Evolutionary conservation across 495 filamentous ascomycete species (phyloP), one percentile per base, ranked within the genome.

Genomic region (Aspergillus heteromorphus): DNA sequence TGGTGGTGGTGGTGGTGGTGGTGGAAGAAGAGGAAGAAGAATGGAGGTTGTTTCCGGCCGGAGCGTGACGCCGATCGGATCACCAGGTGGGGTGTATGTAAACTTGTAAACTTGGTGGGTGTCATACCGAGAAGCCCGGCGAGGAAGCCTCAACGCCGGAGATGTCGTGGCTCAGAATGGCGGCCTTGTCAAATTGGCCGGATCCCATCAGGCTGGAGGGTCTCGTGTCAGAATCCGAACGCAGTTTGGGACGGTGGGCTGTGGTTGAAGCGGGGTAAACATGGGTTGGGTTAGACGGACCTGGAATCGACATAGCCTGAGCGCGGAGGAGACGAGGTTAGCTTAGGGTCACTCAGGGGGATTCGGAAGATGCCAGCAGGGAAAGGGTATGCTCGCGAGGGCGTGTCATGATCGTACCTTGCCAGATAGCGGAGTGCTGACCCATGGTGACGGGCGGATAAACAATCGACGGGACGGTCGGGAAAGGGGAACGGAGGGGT

Each of bases 151-250:
- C 96, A 59, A 85, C 78, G 67, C 84, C 89, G 66, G 89, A 87
- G 65, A 91, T 89, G 56, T 86, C 84, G 54, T 71, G 74, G 73
- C 85, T 89, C 75, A 92, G 83, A 70, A 97, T 95, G 65, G 88
- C 88, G 62, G 83, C 93, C 74, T 88, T 85, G 78, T 93, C 87
- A 72, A 96, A 74, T 70, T 93, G 87, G 63, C 84, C 84, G 60
- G 79, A 84, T 74, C 81, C 89, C 65, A 97, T 81, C 59, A 97
- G 82, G 83, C 92, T 92, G 55, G 19, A 48, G 54, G 27, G 49
- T 47, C 49, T 41, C 25, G 40, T 36, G 59, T 65, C 55, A 67
- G 60, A 29, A 60, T 51, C 14, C 36, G 6, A 45, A 53, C 45
- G 45, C 36, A 41, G 45, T 53, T 51, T 45, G 40, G 47, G 47